phyloP scores from a whole-genome alignment of 192 early-diverging fungal species.

The Podila epicladia region DNA sequence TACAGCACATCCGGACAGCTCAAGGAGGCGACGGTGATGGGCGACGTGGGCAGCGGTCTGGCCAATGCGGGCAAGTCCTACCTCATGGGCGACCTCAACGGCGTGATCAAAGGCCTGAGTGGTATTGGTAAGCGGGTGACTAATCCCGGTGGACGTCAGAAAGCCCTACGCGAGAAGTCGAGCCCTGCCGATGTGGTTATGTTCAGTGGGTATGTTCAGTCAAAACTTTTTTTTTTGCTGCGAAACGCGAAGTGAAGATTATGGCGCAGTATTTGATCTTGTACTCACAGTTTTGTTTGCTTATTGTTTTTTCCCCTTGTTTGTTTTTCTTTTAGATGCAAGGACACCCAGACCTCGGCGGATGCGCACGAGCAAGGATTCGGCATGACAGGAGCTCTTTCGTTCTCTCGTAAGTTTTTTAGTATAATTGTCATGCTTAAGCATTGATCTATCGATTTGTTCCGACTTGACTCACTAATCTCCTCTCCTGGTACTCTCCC shows the following conservation, averaged over 20 bases:
- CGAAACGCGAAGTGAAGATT: too few relatives aligned
- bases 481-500: not conserved
- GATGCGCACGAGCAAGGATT: slow-evolving; percentile 71
- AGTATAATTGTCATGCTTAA: not conserved
- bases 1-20: slow-evolving; percentile 74
- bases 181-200: slow-evolving; percentile 79
- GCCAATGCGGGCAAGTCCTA: slow-evolving; percentile 60
- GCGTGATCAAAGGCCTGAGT: slow-evolving; percentile 50
- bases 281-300: not conserved
- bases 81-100: slow-evolving; percentile 54
- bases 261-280: not conserved
- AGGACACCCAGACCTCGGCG: slow-evolving; percentile 86
- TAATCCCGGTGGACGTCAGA: slow-evolving; percentile 22
- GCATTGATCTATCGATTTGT: not conserved
- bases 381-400: slow-evolving; percentile 78
- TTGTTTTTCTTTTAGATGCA: slow-evolving; percentile 58
- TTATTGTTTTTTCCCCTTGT: not conserved
- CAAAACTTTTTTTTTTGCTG: not conserved
- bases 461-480: not conserved
- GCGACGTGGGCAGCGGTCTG: slow-evolving; percentile 55
- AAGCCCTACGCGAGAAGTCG: slow-evolving; percentile 45
- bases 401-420: slow-evolving; percentile 47
- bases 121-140: slow-evolving; percentile 58
- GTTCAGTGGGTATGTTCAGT: slow-evolving; percentile 72
- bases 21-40: slow-evolving; percentile 59